Conservation (phyloP, 2,329 filamentous ascomycete genomes). For the Penicillium glabrum region DNA sequence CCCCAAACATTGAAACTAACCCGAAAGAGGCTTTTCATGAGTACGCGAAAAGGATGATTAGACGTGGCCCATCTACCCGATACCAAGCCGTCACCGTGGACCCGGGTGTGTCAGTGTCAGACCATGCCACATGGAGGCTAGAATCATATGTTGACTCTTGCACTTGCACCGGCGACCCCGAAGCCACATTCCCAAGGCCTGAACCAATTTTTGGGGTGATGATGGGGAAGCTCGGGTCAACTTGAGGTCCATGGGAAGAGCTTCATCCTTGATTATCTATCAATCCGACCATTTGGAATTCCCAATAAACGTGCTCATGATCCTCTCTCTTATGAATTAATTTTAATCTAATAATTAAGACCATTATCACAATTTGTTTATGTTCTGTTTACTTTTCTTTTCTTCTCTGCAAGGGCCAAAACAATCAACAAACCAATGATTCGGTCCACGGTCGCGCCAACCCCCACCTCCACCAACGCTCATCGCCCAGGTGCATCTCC, state of each 20-base stretch:
- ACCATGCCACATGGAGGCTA: background rate
- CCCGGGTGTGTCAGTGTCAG: conserved; percentile 5
- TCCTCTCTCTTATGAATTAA: too few relatives aligned
- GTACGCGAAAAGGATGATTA: conserved; percentile 8
- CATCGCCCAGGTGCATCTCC: background rate
- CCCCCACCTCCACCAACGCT: background rate
- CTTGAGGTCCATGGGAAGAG: background rate
- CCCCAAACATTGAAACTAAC: background rate
- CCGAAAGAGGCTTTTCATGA: background rate
- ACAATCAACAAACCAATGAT: background rate
- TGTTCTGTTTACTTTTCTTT: background rate
- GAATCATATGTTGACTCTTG: background rate
- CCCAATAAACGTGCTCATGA: background rate
- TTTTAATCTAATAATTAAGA: background rate
- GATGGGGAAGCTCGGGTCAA: background rate
- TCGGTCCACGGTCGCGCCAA: background rate
- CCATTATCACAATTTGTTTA: background rate
- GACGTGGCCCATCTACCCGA: background rate
- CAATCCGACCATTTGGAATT: background rate
- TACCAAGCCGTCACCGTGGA: conserved; percentile 11
- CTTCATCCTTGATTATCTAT: background rate
- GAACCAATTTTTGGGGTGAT: background rate
- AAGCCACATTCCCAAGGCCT: conserved; percentile 5
- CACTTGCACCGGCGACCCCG: conserved; percentile 12
- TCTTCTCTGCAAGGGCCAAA: background rate